Percentiles rank a stretch among this genome's conserved stretches.
phyloP scores from a whole-genome alignment of 2,329 filamentous ascomycete genomes.

The Huntiella abstrusa region DNA sequence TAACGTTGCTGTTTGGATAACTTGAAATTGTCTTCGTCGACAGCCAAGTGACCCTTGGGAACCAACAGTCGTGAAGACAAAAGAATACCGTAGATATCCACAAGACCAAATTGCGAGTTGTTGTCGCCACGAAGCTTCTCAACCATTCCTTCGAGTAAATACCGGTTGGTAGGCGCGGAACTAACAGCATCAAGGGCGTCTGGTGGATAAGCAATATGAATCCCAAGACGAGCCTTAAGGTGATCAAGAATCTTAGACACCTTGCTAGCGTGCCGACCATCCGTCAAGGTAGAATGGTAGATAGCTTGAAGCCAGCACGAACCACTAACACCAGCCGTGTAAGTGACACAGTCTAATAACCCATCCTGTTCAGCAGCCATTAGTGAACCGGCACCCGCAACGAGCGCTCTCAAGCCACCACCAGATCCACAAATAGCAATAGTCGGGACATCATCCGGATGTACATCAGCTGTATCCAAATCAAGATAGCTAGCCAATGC shows the following conservation, averaged over 20 bases:
- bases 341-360: slow-evolving; percentile 83
- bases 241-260: slow-evolving; percentile 61
- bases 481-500: slow-evolving; percentile 70
- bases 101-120: slow-evolving; percentile 63
- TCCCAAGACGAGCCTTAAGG: slow-evolving; percentile 62
- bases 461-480: slow-evolving; percentile 59
- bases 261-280: slow-evolving; percentile 25
- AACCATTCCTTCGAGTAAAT: slow-evolving; percentile 68
- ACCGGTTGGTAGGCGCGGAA: slow-evolving; percentile 85
- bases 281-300: slow-evolving; percentile 63
- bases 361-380: slow-evolving; percentile 70
- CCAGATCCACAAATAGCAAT: slow-evolving; percentile 93
- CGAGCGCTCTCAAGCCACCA: slow-evolving; percentile 72
- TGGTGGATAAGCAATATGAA: slow-evolving; percentile 87
- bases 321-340: slow-evolving; percentile 87
- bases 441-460: slow-evolving; percentile 78
- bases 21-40: slow-evolving; percentile 59
- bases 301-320: slow-evolving; percentile 89
- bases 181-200: slow-evolving; percentile 62
- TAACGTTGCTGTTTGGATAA: slow-evolving; percentile 70
- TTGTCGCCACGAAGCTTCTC: slow-evolving; percentile 79
- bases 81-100: slow-evolving; percentile 80
- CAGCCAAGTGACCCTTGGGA: slow-evolving; percentile 51
- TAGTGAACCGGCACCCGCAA: slow-evolving; percentile 73
- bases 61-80: slow-evolving; percentile 72